Base-by-base conservation (phyloP, 352 stramenopile genomes). In the Phytophthora pseudosyringae region DNA sequence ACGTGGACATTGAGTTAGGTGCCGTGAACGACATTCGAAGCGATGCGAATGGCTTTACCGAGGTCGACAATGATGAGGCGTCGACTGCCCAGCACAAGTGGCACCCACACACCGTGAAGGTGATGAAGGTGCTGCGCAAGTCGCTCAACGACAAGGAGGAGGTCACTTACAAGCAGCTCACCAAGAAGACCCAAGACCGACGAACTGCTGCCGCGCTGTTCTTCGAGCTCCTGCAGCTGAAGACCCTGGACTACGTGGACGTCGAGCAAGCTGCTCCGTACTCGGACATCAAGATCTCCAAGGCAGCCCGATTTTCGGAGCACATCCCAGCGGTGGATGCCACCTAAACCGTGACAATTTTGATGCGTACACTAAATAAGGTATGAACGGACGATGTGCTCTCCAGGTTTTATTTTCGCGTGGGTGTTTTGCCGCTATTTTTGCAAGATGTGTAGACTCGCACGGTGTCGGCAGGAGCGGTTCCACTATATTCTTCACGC, bases 101-200 rank as follows among this genome's bases (percentile, higher is more conserved):
- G 97, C 97, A 99, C 78, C 97, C 97, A 35, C 95, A 99, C 74
- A 99, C 97, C 1, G 86, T 98, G 52, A 98, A 98, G 67, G 96
- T 99, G 53, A 94, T 94, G 80, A 90, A 92, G 39, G 85, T 95
- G n/a, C 36, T 96, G 69, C 80, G 83, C 10, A 77, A 83, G 49
- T 89, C 88, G 7, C 69, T 96, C 12, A 57, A 86, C 13, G 66
- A 94, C 49, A 93, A 96, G 67, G 76, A 86, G 3, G 73, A 89
- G 29, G 79, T 96, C 31, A 95, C 83, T 16, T 97, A 95, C 78
- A 87, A 94, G 40, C 78, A 92, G 39, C 70, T 97, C 6, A 94
- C 89, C 0, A 91, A 94, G 59, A 80, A 89, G 40, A 95, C 84
- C 5, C 75, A 88, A 46, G 94, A 73, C 59, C 81, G 87, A 60